Evolutionary conservation across 306 rosid species (phyloP).

Genomic region (Abrus pulchellus): DNA sequence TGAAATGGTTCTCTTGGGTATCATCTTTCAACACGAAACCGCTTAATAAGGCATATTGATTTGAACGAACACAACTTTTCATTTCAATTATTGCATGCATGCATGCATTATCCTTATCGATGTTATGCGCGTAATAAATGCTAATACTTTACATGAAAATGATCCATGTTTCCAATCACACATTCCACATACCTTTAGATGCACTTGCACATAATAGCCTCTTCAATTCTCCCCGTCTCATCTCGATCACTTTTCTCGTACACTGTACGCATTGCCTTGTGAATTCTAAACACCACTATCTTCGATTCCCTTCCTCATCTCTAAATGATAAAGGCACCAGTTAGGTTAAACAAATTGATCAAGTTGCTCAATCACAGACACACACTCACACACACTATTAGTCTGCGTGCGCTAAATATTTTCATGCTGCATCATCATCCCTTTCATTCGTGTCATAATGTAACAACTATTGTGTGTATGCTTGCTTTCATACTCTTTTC

Average conservation of each 20-base stretch:
- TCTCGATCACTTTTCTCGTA: slow-evolving; percentile 8
- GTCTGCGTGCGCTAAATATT: background rate
- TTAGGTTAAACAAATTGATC: slow-evolving; percentile 14
- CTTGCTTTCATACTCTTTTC: slow-evolving; percentile 38
- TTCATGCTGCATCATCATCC: slow-evolving; percentile 11
- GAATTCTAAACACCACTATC: slow-evolving; percentile 23
- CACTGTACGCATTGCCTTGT: slow-evolving; percentile 1
- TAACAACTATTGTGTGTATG: background rate
- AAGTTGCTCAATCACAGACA: background rate
- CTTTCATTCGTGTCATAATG: background rate
- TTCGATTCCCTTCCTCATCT: background rate
- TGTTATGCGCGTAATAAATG: slow-evolving; percentile 6
- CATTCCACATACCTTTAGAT: background rate
- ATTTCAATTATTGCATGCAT: slow-evolving; percentile 43
- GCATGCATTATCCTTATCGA: slow-evolving; percentile 35
- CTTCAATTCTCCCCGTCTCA: slow-evolving; percentile 52
- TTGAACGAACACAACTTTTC: slow-evolving; percentile 5
- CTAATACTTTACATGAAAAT: slow-evolving; percentile 45
- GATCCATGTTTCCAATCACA: slow-evolving; percentile 31
- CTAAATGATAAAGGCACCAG: background rate
- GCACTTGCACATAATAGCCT: slow-evolving; percentile 38
- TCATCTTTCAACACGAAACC: slow-evolving; percentile 42
- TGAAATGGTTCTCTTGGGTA: slow-evolving; percentile 4
- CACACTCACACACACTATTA: background rate
- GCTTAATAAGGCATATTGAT: slow-evolving; percentile 23